Evolutionary conservation across 2,329 filamentous ascomycete species (phyloP), one percentile per base, ranked within the genome.

Genomic region (Diatrype stigma): DNA sequence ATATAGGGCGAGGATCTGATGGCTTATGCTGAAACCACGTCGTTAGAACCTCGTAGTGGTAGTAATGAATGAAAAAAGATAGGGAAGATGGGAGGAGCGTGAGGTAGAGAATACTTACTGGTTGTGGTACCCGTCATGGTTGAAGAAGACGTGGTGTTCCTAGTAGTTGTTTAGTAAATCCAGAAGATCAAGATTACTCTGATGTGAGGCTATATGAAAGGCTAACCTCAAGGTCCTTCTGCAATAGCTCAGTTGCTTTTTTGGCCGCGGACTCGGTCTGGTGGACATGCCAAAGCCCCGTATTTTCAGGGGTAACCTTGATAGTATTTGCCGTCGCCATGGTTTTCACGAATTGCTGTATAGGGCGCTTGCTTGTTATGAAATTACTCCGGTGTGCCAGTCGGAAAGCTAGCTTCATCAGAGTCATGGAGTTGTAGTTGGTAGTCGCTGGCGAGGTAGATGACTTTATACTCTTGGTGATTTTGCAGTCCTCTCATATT

Each of bases 101-200:
- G 26, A 10, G 26, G 26, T 30, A 38, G 1, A 3, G 17, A 34
- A 5, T 17, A 51, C 66, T 61, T 71, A 78, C 89, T 96, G 91
- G 66, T 96, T 89, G 63, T 96, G 92, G 56, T 87, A 95, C 0
- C 87, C 86, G 2, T 68, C 63, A 0, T 78, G 53, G 54, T 94
- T 95, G 76, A 91, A 96, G 71, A 86, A 95, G 51, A 91, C 86
- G 63, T 96, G 88, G 60, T 91, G 82, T 32, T 70, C 71, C 71
- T 76, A 47, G 12, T 14, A 30, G 3, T 19, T 14, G 22, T 52
- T 26, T 37, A 35, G 11, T 30, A 30, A 30, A 10, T n/a, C n/a
- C n/a, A n/a, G n/a, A n/a, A n/a, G n/a, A n/a, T n/a, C n/a, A n/a
- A n/a, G n/a, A n/a, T n/a, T n/a, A n/a, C n/a, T n/a, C n/a, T n/a